Conservation (phyloP, 768 basidiomycete genomes). For the Termitomyces sp. region DNA sequence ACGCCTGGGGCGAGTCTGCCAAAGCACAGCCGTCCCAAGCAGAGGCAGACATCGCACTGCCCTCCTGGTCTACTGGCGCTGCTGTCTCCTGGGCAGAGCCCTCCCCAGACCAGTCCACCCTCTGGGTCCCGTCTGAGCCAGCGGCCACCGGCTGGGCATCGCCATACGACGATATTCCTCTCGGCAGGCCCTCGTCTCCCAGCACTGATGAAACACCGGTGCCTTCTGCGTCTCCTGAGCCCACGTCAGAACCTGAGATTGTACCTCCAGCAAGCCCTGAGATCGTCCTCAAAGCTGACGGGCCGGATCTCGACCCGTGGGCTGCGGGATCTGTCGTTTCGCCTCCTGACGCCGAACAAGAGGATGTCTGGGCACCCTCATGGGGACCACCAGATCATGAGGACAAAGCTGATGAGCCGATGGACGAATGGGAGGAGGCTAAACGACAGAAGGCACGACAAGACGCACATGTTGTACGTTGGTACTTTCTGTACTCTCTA, state of each 20-base stretch:
- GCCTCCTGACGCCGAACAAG: constrained; percentile 18
- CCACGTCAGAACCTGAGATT: constrained; percentile 1
- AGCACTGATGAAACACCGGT: constrained; percentile 14
- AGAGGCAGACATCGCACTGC: constrained; percentile 55
- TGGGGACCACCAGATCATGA: constrained; percentile 35
- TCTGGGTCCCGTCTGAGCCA: constrained; percentile 39
- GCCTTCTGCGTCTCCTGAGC: neutral
- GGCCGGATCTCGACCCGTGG: constrained; percentile 35
- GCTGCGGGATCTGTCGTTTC: constrained; percentile 26
- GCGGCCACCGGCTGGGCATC: constrained; percentile 31
- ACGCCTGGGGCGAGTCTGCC: constrained; percentile 60
- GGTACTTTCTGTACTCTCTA: constrained; percentile 16
- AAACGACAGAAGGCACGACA: constrained; percentile 55
- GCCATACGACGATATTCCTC: constrained; percentile 40
- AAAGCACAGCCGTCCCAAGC: constrained; percentile 29
- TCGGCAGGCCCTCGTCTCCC: constrained; percentile 27
- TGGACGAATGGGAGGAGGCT: constrained; percentile 71
- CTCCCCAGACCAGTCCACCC: constrained; percentile 33
- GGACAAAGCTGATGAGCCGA: constrained; percentile 14
- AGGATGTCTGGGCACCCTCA: constrained; percentile 39
- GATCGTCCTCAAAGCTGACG: constrained; percentile 36
- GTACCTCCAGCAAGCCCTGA: constrained; percentile 43
- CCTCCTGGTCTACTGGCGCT: constrained; percentile 54
- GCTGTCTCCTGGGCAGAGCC: constrained; percentile 48
- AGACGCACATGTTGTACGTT: constrained; percentile 65